These are phyloP conservation scores for Astrephomene gubernaculifera DNA, from an alignment of 139 green algal genomes.

Conservation along the genomic window DNA sequence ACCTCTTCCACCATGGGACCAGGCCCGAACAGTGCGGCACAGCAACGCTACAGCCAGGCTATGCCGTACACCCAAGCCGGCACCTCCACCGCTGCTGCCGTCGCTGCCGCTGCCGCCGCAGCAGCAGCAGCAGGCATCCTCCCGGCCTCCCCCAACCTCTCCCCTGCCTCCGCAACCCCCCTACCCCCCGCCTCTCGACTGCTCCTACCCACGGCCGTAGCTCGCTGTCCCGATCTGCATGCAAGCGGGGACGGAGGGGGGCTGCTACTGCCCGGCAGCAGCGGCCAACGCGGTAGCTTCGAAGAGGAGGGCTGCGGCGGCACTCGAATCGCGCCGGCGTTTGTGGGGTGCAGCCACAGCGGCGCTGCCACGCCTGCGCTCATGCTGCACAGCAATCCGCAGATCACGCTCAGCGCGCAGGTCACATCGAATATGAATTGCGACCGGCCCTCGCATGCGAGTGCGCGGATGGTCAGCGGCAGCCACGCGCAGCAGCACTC, in stretches of 20 bases:
- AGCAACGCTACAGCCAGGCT: neutral
- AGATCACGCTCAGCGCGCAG: no score
- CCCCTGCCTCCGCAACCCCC: no score
- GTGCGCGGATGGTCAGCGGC: slow-evolving; percentile 11
- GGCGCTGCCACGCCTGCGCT: neutral
- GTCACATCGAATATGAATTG: no score
- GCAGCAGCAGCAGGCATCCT: neutral
- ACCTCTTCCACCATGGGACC: neutral
- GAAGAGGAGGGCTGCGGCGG: neutral
- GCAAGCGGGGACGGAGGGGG: no score
- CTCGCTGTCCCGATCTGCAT: no score
- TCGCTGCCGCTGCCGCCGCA: neutral
- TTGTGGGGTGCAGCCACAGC: neutral
- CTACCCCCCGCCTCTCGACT: no score
- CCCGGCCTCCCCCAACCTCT: no score
- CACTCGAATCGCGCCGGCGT: neutral
- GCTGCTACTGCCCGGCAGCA: neutral
- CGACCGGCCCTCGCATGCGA: slow-evolving; percentile 3
- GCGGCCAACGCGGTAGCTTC: neutral
- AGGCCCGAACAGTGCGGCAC: neutral
- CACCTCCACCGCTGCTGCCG: neutral
- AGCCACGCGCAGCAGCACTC: slow-evolving; percentile 16
- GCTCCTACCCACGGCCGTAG: no score
- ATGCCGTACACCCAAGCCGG: neutral
- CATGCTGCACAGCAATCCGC: neutral